Evolutionary conservation across 805 yeast genomes (phyloP), one percentile per base, ranked within the genome.

Genomic region (Suhomyces prunicola): DNA sequence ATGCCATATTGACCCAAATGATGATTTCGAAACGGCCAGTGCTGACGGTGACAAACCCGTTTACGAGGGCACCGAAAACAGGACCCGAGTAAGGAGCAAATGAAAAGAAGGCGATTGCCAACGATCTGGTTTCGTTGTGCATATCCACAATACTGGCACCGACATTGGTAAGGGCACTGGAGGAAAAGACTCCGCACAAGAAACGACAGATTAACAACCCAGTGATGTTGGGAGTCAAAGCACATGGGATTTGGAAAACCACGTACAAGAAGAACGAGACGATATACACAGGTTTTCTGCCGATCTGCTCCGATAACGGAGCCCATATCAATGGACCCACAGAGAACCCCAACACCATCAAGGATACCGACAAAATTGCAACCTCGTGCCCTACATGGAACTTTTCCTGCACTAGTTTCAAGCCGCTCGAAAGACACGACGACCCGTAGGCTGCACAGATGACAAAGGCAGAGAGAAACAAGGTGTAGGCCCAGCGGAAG

Each of bases 11-110:
- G 52, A 90, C 92, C 97, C 97, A 91, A 57, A 88, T 82, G 64
- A 91, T 81, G 39, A 89, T 67, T 46, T 86, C 91, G 64, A 84
- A 78, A 60, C 87, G 75, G 15, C 78, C 80, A n/a, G 93, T 80
- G 54, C 85, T 82, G 48, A 87, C 84, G 53, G 85, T 79, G 63
- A 91, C 85, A 75, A 90, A 91, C 40, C 97, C 97, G 63, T 90
- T 88, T 36, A 89, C 90, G 50, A 91, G 71, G 3, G 96, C 96
- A 35, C 97, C 97, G 47, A 90, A 71, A 39, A 89, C 96, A 1
- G 97, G 97, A 49, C 97, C 97, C 57, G 92, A 86, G 69, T 90
- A 91, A 2, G 97, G 97, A 54, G 94, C 90, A 63, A 90, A 90
- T 10, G 96, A 92, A 64, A 91, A 91, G 63, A 87, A 87, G 0